Conservation (phyloP, 495 filamentous ascomycete species). For the Bombardia bombarda region DNA sequence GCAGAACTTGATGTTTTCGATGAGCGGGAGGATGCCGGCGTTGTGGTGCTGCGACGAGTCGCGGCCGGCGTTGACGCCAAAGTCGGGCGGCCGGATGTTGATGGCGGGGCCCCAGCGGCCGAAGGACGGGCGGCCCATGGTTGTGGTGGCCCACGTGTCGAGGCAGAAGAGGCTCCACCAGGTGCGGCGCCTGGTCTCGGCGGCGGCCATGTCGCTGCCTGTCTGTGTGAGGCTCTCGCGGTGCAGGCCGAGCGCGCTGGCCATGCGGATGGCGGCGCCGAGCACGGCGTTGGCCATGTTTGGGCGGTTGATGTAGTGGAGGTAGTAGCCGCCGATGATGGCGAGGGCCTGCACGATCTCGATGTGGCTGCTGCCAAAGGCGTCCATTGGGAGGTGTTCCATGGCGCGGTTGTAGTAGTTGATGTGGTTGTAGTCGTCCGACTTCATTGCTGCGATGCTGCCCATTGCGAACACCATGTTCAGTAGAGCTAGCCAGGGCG, state of each 20-base stretch:
- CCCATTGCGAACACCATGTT: slow-evolving; percentile 80
- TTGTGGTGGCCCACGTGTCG: slow-evolving; percentile 72
- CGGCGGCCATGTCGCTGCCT: slow-evolving; percentile 44
- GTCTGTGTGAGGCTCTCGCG: slow-evolving; percentile 55
- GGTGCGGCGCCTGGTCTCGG: slow-evolving; percentile 59
- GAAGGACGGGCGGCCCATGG: slow-evolving; percentile 69
- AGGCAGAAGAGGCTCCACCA: slow-evolving; percentile 80
- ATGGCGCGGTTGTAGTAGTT: slow-evolving; percentile 66
- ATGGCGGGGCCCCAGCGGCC: slow-evolving; percentile 67
- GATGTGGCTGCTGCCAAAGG: slow-evolving; percentile 60
- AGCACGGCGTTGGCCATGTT: slow-evolving; percentile 64
- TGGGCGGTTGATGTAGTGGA: slow-evolving; percentile 72
- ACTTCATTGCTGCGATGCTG: slow-evolving; percentile 60
- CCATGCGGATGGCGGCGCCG: slow-evolving; percentile 64
- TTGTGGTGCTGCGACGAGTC: slow-evolving; percentile 49
- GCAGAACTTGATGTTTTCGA: slow-evolving; percentile 74
- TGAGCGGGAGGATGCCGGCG: slow-evolving; percentile 60
- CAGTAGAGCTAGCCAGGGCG: slow-evolving; percentile 65
- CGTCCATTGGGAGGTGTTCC: slow-evolving; percentile 58
- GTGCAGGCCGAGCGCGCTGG: slow-evolving; percentile 64
- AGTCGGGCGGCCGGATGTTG: slow-evolving; percentile 61
- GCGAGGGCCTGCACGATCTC: slow-evolving; percentile 65
- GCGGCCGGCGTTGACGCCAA: slow-evolving; percentile 34
- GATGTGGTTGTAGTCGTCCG: slow-evolving; percentile 62
- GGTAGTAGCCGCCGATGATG: slow-evolving; percentile 68